These are phyloP conservation scores for Phialocephala subalpina DNA, from an alignment of 2,329 filamentous ascomycete species.

Conservation along the genomic window DNA sequence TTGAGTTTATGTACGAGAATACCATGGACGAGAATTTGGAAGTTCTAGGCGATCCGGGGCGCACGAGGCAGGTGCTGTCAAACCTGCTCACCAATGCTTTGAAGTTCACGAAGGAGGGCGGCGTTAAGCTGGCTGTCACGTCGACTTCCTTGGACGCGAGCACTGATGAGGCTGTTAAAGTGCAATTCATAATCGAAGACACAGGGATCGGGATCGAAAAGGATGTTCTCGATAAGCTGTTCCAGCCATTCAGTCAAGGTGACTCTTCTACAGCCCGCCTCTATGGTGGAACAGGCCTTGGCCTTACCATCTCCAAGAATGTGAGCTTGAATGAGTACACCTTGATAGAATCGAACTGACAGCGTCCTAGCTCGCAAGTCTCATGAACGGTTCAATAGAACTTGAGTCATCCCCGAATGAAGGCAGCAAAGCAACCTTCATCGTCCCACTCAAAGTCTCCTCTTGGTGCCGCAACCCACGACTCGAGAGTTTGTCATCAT, in stretches of 20 bases:
- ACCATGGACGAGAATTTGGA: slow-evolving; percentile 72
- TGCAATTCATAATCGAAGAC: slow-evolving; percentile 75
- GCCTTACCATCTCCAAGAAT: slow-evolving; percentile 73
- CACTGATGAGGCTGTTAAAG: slow-evolving; percentile 54
- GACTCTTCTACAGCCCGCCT: slow-evolving; percentile 79
- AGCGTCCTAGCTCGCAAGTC: slow-evolving; percentile 32
- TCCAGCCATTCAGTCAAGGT: slow-evolving; percentile 82
- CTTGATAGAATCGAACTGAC: neutral
- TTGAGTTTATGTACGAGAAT: slow-evolving; percentile 65
- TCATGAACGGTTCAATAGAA: slow-evolving; percentile 36
- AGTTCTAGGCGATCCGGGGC: slow-evolving; percentile 71
- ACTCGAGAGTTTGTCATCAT: slow-evolving; percentile 1
- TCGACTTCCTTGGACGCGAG: slow-evolving; percentile 2
- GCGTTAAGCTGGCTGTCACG: slow-evolving; percentile 59
- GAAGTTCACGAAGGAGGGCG: slow-evolving; percentile 79
- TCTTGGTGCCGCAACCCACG: slow-evolving; percentile 16
- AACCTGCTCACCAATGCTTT: slow-evolving; percentile 83
- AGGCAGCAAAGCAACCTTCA: slow-evolving; percentile 37
- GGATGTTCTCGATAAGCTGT: slow-evolving; percentile 75
- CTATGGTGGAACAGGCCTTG: slow-evolving; percentile 80
- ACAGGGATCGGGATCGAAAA: slow-evolving; percentile 77
- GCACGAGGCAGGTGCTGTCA: slow-evolving; percentile 80
- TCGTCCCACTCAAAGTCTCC: slow-evolving; percentile 33
- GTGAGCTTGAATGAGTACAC: slow-evolving; percentile 15
- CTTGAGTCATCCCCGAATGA: slow-evolving; percentile 27